Conservation (phyloP, 2,329 filamentous ascomycete species). For the Bisporella sp. region DNA sequence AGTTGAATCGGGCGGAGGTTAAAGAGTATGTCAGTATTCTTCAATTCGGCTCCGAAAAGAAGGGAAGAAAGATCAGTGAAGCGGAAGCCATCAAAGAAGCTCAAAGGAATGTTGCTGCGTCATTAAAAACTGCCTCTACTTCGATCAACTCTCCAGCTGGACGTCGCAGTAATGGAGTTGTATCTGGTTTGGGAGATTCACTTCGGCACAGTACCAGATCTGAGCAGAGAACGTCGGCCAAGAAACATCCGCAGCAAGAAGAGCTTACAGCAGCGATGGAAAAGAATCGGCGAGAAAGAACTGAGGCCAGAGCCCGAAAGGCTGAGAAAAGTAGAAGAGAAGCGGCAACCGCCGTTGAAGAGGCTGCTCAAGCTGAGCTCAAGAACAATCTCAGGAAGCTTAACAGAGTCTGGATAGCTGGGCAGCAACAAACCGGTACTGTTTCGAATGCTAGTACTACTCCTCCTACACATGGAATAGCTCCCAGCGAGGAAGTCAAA, state of each 20-base stretch:
- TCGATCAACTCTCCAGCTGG: no score
- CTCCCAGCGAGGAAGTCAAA: slow-evolving; percentile 41
- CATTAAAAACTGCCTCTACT: no score
- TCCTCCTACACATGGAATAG: neutral
- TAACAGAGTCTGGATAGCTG: slow-evolving; percentile 24
- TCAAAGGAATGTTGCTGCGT: slow-evolving; percentile 11
- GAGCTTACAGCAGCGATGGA: no score
- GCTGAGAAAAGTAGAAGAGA: slow-evolving; percentile 23
- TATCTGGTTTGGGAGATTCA: no score
- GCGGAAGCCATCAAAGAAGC: slow-evolving; percentile 19
- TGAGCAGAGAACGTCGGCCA: no score
- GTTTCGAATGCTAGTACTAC: neutral
- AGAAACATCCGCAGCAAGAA: no score
- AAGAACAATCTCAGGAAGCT: slow-evolving; percentile 25
- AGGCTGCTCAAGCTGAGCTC: slow-evolving; percentile 19
- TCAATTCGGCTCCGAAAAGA: slow-evolving; percentile 48
- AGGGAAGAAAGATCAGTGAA: slow-evolving; percentile 42
- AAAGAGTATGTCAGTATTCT: slow-evolving; percentile 59
- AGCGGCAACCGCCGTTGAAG: slow-evolving; percentile 18
- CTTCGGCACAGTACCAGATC: no score
- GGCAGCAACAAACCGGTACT: slow-evolving; percentile 15
- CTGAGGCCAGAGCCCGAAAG: slow-evolving; percentile 18
- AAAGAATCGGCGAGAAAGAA: slow-evolving; percentile 16
- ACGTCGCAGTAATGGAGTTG: no score
- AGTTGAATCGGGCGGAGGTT: slow-evolving; percentile 45